These are phyloP conservation scores for Royoungia palumana DNA, from an alignment of 768 basidiomycete species.

Conservation along the genomic window DNA sequence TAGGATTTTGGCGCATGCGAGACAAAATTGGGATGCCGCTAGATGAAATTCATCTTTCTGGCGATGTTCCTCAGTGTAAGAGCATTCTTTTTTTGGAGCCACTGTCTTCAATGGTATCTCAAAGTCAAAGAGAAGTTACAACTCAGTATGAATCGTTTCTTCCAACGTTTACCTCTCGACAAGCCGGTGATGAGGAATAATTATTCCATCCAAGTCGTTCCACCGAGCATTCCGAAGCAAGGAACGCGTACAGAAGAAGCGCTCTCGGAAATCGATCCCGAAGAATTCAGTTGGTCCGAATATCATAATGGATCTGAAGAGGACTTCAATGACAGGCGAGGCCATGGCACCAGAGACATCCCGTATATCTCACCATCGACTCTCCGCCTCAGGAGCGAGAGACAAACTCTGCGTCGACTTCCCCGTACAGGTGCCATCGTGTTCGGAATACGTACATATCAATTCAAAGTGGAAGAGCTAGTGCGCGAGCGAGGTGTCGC, in stretches of 20 bases:
- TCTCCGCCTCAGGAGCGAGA: slow-evolving; percentile 58
- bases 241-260: slow-evolving; percentile 9
- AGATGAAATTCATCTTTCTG: slow-evolving; percentile 63
- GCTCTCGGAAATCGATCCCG: slow-evolving; percentile 45
- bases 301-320: slow-evolving; percentile 58
- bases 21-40: slow-evolving; percentile 76
- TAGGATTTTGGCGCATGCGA: slow-evolving; percentile 76
- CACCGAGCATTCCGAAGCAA: slow-evolving; percentile 5
- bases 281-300: slow-evolving; percentile 64
- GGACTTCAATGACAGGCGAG: slow-evolving; percentile 27
- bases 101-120: slow-evolving; percentile 1
- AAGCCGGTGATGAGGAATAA: slow-evolving; percentile 76
- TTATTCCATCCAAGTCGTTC: slow-evolving; percentile 47
- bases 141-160: slow-evolving; percentile 65
- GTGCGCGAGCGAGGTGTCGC: slow-evolving; percentile 57
- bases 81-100: not conserved
- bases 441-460: slow-evolving; percentile 71
- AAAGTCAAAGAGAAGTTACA: slow-evolving; percentile 63
- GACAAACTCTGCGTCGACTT: slow-evolving; percentile 69
- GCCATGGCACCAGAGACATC: slow-evolving; percentile 10
- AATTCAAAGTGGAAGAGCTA: slow-evolving; percentile 52
- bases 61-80: slow-evolving; percentile 73
- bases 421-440: slow-evolving; percentile 61
- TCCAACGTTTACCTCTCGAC: slow-evolving; percentile 60
- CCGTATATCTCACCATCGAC: slow-evolving; percentile 35